These are phyloP conservation scores for Sclerospora graminicola DNA, from an alignment of 352 stramenopile species.

Conservation along the genomic window DNA sequence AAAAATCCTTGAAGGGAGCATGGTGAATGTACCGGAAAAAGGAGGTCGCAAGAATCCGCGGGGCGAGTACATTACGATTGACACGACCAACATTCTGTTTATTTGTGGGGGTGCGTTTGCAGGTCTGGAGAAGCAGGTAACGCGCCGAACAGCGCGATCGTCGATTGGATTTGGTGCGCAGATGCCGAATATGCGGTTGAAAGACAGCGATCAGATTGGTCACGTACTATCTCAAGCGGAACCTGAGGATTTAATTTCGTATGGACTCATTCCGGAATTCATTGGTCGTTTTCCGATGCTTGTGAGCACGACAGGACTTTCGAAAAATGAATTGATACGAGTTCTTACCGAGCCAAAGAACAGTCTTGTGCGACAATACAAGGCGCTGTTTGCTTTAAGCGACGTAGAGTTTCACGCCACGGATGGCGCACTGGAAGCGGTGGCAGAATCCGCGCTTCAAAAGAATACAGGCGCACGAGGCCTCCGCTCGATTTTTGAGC, in stretches of 20 bases:
- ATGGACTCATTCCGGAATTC: slow-evolving; percentile 98
- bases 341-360: slow-evolving; percentile 97
- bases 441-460: slow-evolving; percentile 87
- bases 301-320: slow-evolving; percentile 89
- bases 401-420: slow-evolving; percentile 95
- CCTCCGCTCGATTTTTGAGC: slow-evolving; percentile 92
- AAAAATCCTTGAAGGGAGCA: slow-evolving; percentile 97
- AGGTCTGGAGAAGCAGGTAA: slow-evolving; percentile 92
- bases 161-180: slow-evolving; percentile 97
- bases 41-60: slow-evolving; percentile 93
- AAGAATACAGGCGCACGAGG: slow-evolving; percentile 95
- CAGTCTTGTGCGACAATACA: slow-evolving; percentile 96
- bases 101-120: slow-evolving; percentile 97
- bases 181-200: slow-evolving; percentile 75
- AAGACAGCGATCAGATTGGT: slow-evolving; percentile 79
- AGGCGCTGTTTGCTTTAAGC: slow-evolving; percentile 93
- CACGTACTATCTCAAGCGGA: slow-evolving; percentile 89
- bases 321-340: slow-evolving; percentile 88
- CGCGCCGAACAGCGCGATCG: slow-evolving; percentile 84
- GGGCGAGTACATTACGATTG: slow-evolving; percentile 95
- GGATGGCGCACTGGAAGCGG: slow-evolving; percentile 88
- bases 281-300: slow-evolving; percentile 96
- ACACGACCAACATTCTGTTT: slow-evolving; percentile 99
- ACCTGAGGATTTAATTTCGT: slow-evolving; percentile 94
- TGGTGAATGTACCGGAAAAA: slow-evolving; percentile 97